Conservation (phyloP, 768 basidiomycete genomes). For the Boletellus sp. region DNA sequence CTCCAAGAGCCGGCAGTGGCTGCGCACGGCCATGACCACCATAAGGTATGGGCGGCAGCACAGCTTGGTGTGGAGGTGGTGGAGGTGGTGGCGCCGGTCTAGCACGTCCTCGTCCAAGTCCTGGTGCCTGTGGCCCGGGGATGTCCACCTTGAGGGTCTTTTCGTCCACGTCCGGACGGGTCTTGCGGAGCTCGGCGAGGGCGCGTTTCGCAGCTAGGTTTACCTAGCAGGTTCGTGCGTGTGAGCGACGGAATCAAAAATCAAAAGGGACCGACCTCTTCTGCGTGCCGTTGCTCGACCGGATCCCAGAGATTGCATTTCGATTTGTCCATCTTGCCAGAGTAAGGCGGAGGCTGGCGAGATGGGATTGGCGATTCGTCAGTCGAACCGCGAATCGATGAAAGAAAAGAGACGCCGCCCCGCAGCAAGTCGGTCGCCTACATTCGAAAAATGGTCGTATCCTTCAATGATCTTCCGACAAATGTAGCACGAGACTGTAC, state of each 20-base stretch:
- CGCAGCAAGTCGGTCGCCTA: slow-evolving; percentile 22
- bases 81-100: background rate
- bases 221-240: slow-evolving; percentile 45
- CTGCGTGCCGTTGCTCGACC: slow-evolving; percentile 59
- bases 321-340: slow-evolving; percentile 24
- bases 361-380: background rate
- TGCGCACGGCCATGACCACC: background rate
- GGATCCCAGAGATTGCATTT: slow-evolving; percentile 71
- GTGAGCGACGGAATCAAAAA: background rate
- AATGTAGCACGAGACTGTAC: slow-evolving; percentile 76
- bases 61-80: background rate
- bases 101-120: background rate
- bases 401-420: background rate
- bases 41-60: background rate
- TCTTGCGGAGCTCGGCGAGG: slow-evolving; percentile 53
- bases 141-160: slow-evolving; percentile 62
- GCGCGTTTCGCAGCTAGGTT: slow-evolving; percentile 64
- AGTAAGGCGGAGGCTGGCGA: slow-evolving; percentile 22
- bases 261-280: slow-evolving; percentile 46
- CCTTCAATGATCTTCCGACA: slow-evolving; percentile 71
- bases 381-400: background rate
- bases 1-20: too few species aligned
- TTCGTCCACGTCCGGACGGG: slow-evolving; percentile 62
- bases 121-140: slow-evolving; percentile 31
- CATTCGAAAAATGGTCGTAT: slow-evolving; percentile 72